Conservation (phyloP, 2,329 filamentous ascomycete species). For the Tolypocladium pustulatum region DNA sequence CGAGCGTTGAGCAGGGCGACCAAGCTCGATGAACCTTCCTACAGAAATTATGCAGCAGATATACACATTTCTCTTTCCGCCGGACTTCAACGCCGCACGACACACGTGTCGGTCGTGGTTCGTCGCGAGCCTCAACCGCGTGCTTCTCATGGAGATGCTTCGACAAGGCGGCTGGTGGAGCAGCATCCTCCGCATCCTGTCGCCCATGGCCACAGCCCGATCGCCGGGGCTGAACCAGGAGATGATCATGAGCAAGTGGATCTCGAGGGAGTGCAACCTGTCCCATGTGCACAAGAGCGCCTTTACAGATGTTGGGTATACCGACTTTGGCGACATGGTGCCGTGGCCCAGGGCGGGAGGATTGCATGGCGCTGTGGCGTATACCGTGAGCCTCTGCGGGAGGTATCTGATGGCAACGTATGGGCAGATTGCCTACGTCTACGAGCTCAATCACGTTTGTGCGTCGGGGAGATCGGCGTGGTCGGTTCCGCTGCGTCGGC, state of each 20-base stretch:
- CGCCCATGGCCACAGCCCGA: slow-evolving; percentile 8
- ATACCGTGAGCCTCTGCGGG: slow-evolving; percentile 47
- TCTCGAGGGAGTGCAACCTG: slow-evolving; percentile 27
- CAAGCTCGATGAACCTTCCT: slow-evolving; percentile 17
- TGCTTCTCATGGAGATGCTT: slow-evolving; percentile 41
- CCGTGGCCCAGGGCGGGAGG: slow-evolving; percentile 12
- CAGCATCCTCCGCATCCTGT: slow-evolving; percentile 17
- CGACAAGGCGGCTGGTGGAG: slow-evolving; percentile 44
- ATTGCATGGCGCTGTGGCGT: slow-evolving; percentile 19
- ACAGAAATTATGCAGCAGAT: slow-evolving; percentile 27
- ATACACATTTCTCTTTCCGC: slow-evolving; percentile 19
- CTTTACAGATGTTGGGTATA: slow-evolving; percentile 21
- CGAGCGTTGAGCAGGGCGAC: slow-evolving; percentile 2
- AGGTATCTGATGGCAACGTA: slow-evolving; percentile 45
- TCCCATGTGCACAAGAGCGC: slow-evolving; percentile 9
- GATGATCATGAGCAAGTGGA: slow-evolving; percentile 28
- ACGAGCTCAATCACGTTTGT: slow-evolving; percentile 30
- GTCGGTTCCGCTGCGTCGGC: slow-evolving; percentile 14
- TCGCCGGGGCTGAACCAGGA: slow-evolving; percentile 11
- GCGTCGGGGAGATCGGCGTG: slow-evolving; percentile 9
- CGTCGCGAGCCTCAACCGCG: slow-evolving; percentile 39
- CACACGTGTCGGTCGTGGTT: slow-evolving; percentile 52
- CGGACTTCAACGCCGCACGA: slow-evolving; percentile 48
- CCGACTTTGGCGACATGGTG: slow-evolving; percentile 25
- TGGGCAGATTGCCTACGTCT: slow-evolving; percentile 45